Percentiles rank a stretch among this genome's conserved stretches.
These are phyloP conservation scores for Orbilia ellipsospora DNA, from an alignment of 2,329 filamentous ascomycete species.

Conservation along the genomic window DNA sequence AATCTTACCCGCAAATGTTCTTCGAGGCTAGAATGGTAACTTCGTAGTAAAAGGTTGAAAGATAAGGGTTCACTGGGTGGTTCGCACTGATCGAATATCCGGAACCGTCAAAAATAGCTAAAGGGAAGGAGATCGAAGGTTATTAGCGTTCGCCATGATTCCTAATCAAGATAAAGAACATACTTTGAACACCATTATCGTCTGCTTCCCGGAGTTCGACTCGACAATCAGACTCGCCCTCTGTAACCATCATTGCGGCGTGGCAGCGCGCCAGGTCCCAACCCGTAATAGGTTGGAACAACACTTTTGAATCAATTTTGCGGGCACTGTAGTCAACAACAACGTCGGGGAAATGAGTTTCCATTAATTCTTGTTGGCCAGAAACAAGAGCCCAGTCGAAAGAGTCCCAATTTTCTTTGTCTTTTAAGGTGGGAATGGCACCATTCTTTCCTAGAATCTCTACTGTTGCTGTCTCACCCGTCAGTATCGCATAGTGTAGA, in stretches of 20 bases:
- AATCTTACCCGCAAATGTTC: neutral
- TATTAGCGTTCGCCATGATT: too few species aligned
- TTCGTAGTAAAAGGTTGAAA: slow-evolving; percentile 3
- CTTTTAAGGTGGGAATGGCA: neutral
- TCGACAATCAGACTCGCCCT: neutral
- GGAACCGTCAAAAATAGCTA: neutral
- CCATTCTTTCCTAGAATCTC: neutral
- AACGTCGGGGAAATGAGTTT: neutral
- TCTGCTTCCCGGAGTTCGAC: neutral
- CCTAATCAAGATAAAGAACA: neutral
- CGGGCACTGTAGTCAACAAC: neutral
- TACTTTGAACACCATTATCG: neutral
- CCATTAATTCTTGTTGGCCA: neutral
- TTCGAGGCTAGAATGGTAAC: neutral
- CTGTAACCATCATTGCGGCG: neutral
- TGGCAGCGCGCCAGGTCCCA: neutral
- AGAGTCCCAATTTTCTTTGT: slow-evolving; percentile 13
- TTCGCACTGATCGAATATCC: neutral
- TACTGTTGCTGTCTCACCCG: neutral
- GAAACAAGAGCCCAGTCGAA: slow-evolving; percentile 23
- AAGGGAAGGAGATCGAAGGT: too few species aligned
- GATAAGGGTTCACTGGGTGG: slow-evolving; percentile 4
- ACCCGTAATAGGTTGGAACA: neutral
- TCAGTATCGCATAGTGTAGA: too few species aligned
- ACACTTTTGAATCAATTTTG: neutral